Percentiles rank a stretch among this genome's conserved stretches.
phyloP scores from a whole-genome alignment of 1,139 yeast genomes.

The Pichia sp. region DNA sequence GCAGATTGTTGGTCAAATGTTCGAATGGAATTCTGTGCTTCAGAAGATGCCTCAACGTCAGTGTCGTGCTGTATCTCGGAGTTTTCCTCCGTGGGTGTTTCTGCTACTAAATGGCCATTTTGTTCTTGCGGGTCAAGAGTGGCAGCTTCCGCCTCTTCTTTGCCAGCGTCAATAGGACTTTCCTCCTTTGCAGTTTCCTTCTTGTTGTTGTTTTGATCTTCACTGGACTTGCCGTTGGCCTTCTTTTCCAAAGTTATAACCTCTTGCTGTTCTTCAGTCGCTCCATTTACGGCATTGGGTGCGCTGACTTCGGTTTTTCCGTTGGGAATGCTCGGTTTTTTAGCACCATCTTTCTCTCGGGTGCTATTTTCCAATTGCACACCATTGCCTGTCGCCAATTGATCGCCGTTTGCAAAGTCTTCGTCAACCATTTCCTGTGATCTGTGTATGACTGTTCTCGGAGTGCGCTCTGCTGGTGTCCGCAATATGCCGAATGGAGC shows the following conservation, averaged over 20 bases:
- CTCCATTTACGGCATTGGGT: not conserved
- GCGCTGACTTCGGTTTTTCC: not conserved
- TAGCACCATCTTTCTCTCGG: not conserved
- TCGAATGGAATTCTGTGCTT: conserved; percentile 10
- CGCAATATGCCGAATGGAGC: not conserved
- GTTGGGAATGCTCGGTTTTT: not conserved
- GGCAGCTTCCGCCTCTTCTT: not conserved
- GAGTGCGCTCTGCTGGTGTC: not conserved
- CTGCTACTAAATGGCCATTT: not conserved
- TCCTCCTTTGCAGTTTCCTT: not conserved
- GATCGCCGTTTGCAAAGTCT: not conserved
- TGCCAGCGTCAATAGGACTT: not conserved
- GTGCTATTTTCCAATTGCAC: not conserved
- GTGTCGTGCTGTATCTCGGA: not conserved
- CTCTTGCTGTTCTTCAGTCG: not conserved
- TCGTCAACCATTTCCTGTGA: not conserved
- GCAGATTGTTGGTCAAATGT: conserved; percentile 13
- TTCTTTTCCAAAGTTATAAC: not conserved
- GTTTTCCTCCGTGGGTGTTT: not conserved
- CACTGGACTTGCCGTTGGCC: not conserved
- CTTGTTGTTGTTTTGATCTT: not conserved
- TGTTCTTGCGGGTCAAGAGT: not conserved
- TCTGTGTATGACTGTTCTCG: not conserved
- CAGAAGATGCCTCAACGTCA: conserved; percentile 1
- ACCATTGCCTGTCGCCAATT: not conserved